Conservation (phyloP, 805 yeast species). For the Ogataea pilisensis region DNA sequence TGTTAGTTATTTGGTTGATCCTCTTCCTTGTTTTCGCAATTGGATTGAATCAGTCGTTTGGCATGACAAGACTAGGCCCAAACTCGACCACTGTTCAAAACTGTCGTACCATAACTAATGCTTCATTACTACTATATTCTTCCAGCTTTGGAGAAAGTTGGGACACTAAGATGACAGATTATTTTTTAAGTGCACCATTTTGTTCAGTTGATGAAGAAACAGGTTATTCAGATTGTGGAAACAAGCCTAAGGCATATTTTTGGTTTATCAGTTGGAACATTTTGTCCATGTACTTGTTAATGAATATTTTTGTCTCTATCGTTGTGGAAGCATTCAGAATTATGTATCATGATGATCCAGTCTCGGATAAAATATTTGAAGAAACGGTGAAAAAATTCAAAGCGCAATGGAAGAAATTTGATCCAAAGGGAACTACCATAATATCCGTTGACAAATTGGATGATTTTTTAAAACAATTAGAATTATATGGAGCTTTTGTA, state of each 20-base stretch:
- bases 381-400: slow-evolving; percentile 66
- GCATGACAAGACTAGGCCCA: slow-evolving; percentile 71
- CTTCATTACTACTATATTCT: slow-evolving; percentile 67
- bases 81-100: slow-evolving; percentile 65
- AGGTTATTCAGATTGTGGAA: slow-evolving; percentile 70
- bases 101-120: slow-evolving; percentile 72
- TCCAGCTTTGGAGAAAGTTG: slow-evolving; percentile 91
- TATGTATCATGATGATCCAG: slow-evolving; percentile 51
- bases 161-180: slow-evolving; percentile 79
- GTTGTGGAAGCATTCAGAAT: slow-evolving; percentile 83
- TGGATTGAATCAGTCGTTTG: slow-evolving; percentile 84
- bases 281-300: slow-evolving; percentile 81
- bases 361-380: slow-evolving; percentile 40
- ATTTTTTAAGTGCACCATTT: slow-evolving; percentile 55
- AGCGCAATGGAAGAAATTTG: slow-evolving; percentile 66
- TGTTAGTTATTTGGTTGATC: slow-evolving; percentile 74
- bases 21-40: slow-evolving; percentile 77
- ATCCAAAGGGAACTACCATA: slow-evolving; percentile 68
- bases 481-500: slow-evolving; percentile 15
- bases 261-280: slow-evolving; percentile 78
- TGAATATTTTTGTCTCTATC: slow-evolving; percentile 80
- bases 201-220: slow-evolving; percentile 42
- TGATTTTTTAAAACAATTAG: slow-evolving; percentile 48
- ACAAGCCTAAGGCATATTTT: slow-evolving; percentile 44
- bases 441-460: slow-evolving; percentile 51